These are phyloP conservation scores for Thymus quinquecostatus DNA, from an alignment of 257 asterid genomes.

Conservation along the genomic window DNA sequence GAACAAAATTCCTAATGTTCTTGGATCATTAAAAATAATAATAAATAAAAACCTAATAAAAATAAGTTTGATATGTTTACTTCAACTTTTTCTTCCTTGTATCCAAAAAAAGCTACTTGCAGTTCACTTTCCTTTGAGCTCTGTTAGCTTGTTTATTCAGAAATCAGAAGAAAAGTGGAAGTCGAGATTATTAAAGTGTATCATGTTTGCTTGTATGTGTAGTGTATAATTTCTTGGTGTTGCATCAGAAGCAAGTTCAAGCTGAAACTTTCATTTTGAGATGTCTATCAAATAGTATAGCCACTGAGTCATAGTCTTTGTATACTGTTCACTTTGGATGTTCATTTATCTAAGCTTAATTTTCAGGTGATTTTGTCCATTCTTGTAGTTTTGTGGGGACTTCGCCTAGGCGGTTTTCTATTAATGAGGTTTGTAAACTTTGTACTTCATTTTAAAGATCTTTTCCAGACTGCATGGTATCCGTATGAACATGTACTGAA, in stretches of 20 bases:
- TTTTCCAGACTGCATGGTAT: conserved; percentile 23
- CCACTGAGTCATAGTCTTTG: conserved; percentile 5
- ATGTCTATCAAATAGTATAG: background rate
- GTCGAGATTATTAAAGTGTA: no score
- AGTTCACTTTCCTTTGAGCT: background rate
- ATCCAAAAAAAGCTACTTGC: background rate
- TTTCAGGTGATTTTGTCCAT: conserved; percentile 76
- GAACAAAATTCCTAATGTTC: background rate
- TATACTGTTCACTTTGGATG: background rate
- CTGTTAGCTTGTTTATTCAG: no score
- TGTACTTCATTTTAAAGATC: background rate
- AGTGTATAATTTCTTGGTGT: no score
- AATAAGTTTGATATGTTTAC: conserved; percentile 11
- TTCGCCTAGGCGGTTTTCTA: conserved; percentile 79
- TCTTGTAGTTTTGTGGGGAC: conserved; percentile 87
- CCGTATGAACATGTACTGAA: conserved; percentile 9
- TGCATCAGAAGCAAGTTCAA: background rate
- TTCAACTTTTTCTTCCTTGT: conserved; percentile 10
- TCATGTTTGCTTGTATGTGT: no score
- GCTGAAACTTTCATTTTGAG: background rate
- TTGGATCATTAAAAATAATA: background rate
- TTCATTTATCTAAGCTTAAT: conserved; percentile 22
- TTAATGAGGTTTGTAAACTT: conserved; percentile 66
- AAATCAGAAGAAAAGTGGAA: no score
- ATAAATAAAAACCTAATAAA: background rate